phyloP scores from a whole-genome alignment of 352 stramenopile species.

The Phytophthora parvispora region DNA sequence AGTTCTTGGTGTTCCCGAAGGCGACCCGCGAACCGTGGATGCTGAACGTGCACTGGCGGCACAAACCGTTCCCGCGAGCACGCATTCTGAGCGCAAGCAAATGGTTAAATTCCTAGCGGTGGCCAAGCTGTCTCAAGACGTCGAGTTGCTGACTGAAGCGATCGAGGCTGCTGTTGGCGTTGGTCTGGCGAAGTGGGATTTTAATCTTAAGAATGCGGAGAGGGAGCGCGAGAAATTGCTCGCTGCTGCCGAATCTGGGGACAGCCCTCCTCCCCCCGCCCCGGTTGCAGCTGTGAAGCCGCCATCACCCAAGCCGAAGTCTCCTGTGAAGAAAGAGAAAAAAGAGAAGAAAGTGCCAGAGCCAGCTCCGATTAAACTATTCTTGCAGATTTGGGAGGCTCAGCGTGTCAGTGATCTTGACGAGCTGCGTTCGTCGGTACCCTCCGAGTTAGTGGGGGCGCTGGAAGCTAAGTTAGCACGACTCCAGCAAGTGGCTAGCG shows the following conservation, averaged over 20 bases:
- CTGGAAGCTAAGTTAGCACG: constrained; percentile 57
- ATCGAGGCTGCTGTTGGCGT: constrained; percentile 68
- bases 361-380: constrained; percentile 26
- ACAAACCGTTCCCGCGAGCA: constrained; percentile 45
- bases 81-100: constrained; percentile 74
- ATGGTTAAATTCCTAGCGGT: constrained; percentile 83
- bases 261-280: neutral
- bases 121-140: constrained; percentile 74
- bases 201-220: constrained; percentile 85
- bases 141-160: constrained; percentile 72
- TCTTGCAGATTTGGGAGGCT: constrained; percentile 60
- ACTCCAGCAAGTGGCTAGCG: constrained; percentile 52
- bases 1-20: constrained; percentile 38
- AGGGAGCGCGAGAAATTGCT: constrained; percentile 71
- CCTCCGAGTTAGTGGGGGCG: constrained; percentile 29
- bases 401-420: constrained; percentile 38
- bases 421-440: constrained; percentile 16
- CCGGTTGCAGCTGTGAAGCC: constrained; percentile 9
- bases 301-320: constrained; percentile 10
- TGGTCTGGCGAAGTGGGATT: constrained; percentile 85
- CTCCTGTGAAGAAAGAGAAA: constrained; percentile 20
- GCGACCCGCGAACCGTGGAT: constrained; percentile 40
- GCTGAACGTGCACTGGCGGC: constrained; percentile 42
- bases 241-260: constrained; percentile 14
- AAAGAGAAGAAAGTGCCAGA: constrained; percentile 21